Evolutionary conservation across 306 rosid genomes (phyloP), one percentile per base, ranked within the genome.

Genomic region (Lathyrus oleraceus): DNA sequence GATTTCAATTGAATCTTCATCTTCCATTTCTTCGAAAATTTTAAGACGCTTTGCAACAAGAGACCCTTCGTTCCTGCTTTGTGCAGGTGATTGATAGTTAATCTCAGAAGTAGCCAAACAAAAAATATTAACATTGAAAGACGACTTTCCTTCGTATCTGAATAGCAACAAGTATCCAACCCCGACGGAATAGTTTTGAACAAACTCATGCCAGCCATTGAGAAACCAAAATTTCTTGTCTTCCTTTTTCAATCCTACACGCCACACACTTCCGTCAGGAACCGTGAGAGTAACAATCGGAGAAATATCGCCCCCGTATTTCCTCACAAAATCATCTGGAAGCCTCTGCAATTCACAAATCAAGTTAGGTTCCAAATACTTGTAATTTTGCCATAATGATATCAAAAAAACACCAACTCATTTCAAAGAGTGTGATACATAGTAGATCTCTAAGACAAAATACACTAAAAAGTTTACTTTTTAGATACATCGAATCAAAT

Each of bases 121-220:
- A 62, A 78, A 94, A 28, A 90, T 79, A 70, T 80, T 79, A 74
- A 95, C 93, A 76, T 57, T 76, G 88, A 95, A 91, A 40, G 86
- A 39, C 0, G 99, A 85, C 79, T 76, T 86, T 51, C 99, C 96
- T 77, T 86, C 88, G 2, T 86, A 91, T 89, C 85, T 83, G 88
- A 95, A 95, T 51, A 85, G 71, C 69, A 95, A 72, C 47, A 95
- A 72, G 87, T 85, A 85, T 65, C 99, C 97, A 43, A 74, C 79
- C 27, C 87, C 80, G 38, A 95, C 81, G 38, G 91, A 78, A 77
- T 89, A 87, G 72, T 75, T 84, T 44, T 87, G 91, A 69, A 82
- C 69, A 72, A 95, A 95, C 14, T 87, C 96, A 52, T 82, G 84
- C 99, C 99, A 95, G 30, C 96, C 97, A 68, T 91, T 87, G 13